Base-by-base conservation (phyloP, 2,329 filamentous ascomycete genomes). In the Ciborinia camelliae region DNA sequence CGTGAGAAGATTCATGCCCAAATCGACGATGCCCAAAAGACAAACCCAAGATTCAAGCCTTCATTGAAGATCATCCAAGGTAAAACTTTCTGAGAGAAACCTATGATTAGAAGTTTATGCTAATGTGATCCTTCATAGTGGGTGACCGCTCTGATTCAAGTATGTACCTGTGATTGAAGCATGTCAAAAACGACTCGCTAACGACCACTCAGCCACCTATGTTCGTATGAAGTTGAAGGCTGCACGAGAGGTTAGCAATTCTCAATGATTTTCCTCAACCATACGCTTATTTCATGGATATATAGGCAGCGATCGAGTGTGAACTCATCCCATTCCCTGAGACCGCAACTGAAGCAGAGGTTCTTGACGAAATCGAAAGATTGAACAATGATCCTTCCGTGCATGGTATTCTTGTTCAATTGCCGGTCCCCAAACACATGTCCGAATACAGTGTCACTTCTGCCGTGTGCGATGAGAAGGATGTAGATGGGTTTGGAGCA, bases 141-240 rank as follows among this genome's bases (percentile, higher is more conserved):
- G 95, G 93, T 76, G 90, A 93, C 77, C 88, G 95, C 73, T 91
- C 91, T 71, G 95, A 99, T 80, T 97, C 93, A 45, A 90, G 91
- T 96, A 84, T 76, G 88, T 79, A 41, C 54, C n/a, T 30, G 30
- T 63, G 35, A 65, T 37, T 43, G 41, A 59, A 30, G 2, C 7
- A 9, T 51, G 43, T 35, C 41, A 26, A 48, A 18, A 55, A 54
- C 39, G n/a, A 39, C 51, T 39, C 60, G 48, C 50, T 55, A 18
- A 63, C 47, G 23, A 47, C 23, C 4, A 18, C 65, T 65, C 68
- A 94, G 90, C 89, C 75, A 98, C 94, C 61, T 99, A 99, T 90
- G 94, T 99, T 79, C 93, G 93, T 80, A 99, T 99, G 95, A 99
- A 99, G 82, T 81, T 97, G 75, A 99, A 97, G 84, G 95, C 95